These are phyloP conservation scores for Scalesia atractyloides DNA, from an alignment of 129 eudicot genomes.

Conservation along the genomic window DNA sequence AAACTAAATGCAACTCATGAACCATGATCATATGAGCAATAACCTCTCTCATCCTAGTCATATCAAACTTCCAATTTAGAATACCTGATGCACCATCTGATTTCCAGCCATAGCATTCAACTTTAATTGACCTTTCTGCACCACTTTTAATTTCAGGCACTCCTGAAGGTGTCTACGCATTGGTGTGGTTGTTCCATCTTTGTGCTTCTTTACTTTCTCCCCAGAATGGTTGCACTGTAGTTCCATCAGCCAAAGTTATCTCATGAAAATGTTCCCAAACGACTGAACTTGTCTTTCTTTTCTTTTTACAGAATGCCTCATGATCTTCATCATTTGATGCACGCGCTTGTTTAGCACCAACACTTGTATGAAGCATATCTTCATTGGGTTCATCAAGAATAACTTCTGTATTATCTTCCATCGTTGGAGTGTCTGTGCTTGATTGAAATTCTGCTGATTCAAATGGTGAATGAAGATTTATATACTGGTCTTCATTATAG, in stretches of 20 bases:
- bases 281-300: neutral
- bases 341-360: no score
- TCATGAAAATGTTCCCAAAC: neutral
- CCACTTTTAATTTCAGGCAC: neutral
- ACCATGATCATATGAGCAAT: neutral
- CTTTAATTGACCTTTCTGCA: neutral
- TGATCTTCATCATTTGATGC: no score
- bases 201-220: neutral
- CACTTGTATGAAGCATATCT: no score
- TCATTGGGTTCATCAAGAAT: no score
- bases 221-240: neutral
- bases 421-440: no score
- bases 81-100: neutral
- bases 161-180: neutral
- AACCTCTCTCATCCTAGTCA: neutral
- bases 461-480: no score
- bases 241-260: neutral
- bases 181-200: slow-evolving; percentile 1
- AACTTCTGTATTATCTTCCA: no score
- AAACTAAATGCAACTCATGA: neutral
- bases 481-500: no score
- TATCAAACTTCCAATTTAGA: slow-evolving; percentile 10
- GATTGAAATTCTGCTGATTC: no score
- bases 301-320: neutral
- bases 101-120: neutral